Base-by-base conservation (phyloP, 352 stramenopile species). In the Plasmopara halstedii region DNA sequence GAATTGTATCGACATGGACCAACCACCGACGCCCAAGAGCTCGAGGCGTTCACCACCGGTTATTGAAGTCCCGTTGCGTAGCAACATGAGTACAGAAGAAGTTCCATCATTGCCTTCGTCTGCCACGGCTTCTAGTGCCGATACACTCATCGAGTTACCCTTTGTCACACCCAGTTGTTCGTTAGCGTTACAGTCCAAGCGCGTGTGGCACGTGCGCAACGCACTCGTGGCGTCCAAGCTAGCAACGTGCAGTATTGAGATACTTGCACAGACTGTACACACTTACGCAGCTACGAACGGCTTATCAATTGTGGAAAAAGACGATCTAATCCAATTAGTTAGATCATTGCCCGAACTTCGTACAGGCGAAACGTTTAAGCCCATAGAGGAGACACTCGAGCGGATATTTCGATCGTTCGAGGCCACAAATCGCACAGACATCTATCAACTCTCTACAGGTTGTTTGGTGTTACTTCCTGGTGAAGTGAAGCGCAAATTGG, bases 331-430 rank as follows among this genome's bases (percentile, higher is more conserved):
- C 22, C 69, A 78, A 21, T 59, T 87, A 42, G 52, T 92, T 42
- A 66, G 59, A 5, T 45, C 66, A 1, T 53, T 89, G 25, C 71
- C 74, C 1, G 66, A 67, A n/a, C 50, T 87, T 8, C 69, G 73
- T 14, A 70, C 50, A 1, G 62, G 67, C 2, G 73, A 85, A 36
- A 62, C 72, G n/a, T 88, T 85, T 22, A 65, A 72, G 9, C 67
- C 73, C 10, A 55, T 88, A 19, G 67, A 89, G 46, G 73, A 77
- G 23, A 72, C 73, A 20, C 62, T 92, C 10, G 66, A 67, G 32
- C 69, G 77, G 15, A 73, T 92, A 21, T 86, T 76, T 34, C 54
- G 64, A 20, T 85, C 73, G 6, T 88, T 91, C 29, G 46, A 80
- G 10, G 55, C 50, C 2, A 77, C 72, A 4, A 67, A 87, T 19